A percentile compares a stretch with the other conserved stretches of the same genome.
Conservation (phyloP, 306 rosid genomes). For the Luffa aegyptiaca region DNA sequence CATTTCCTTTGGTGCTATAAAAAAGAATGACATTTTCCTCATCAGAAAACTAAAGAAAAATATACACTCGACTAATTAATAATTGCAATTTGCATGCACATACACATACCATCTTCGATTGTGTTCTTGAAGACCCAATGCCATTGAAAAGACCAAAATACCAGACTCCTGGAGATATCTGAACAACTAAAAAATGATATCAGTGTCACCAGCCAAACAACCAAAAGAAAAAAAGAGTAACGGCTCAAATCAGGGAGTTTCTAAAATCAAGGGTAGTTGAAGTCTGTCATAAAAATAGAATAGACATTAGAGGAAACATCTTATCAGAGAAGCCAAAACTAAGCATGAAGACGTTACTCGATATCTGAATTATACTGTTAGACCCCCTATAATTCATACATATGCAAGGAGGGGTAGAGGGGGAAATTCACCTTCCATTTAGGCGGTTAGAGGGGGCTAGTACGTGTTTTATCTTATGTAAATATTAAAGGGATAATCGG, state of each 20-base stretch:
- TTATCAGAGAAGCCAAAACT: slow-evolving; percentile 4
- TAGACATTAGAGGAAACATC: not conserved
- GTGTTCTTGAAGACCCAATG: slow-evolving; percentile 74
- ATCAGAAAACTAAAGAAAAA: not conserved
- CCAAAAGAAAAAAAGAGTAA: not conserved
- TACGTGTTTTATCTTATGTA: no score
- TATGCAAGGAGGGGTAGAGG: no score
- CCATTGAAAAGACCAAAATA: slow-evolving; percentile 94
- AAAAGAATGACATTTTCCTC: not conserved
- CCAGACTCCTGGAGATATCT: slow-evolving; percentile 96
- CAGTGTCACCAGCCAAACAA: slow-evolving; percentile 5
- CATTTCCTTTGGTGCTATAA: not conserved
- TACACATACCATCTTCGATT: slow-evolving; percentile 72
- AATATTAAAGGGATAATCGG: no score
- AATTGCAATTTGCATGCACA: not conserved
- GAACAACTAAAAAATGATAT: slow-evolving; percentile 24
- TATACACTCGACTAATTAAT: not conserved
- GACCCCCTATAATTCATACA: no score
- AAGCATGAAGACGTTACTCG: not conserved
- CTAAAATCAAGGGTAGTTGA: not conserved
- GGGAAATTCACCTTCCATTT: no score
- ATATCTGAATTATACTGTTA: not conserved
- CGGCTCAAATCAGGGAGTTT: not conserved
- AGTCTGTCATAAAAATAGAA: not conserved
- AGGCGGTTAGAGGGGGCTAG: no score